These are phyloP conservation scores for Septoria petroselini DNA, from an alignment of 2,329 filamentous ascomycete species.

Conservation along the genomic window DNA sequence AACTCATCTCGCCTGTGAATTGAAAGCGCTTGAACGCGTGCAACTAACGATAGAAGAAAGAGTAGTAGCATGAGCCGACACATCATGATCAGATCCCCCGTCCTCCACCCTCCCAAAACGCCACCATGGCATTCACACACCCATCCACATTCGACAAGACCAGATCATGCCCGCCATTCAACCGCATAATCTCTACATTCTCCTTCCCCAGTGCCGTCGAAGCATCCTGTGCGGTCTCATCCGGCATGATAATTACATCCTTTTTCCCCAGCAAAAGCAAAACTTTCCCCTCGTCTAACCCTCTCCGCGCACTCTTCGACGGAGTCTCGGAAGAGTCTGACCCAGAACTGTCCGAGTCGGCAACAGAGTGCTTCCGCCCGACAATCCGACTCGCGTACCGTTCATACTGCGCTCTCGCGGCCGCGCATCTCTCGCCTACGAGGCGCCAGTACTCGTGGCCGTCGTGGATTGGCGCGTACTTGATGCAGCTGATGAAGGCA, in stretches of 20 bases:
- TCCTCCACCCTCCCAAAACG: slow-evolving; percentile 38
- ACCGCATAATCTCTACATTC: slow-evolving; percentile 56
- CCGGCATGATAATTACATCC: slow-evolving; percentile 65
- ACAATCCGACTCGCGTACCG: background rate
- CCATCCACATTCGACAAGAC: slow-evolving; percentile 60
- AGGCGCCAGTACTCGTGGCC: slow-evolving; percentile 61
- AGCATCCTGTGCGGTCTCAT: slow-evolving; percentile 63
- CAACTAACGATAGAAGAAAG: no score
- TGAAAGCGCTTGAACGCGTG: background rate
- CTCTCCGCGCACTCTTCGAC: slow-evolving; percentile 33
- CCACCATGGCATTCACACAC: slow-evolving; percentile 54
- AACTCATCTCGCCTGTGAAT: background rate
- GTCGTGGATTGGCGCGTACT: slow-evolving; percentile 65
- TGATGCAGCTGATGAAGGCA: slow-evolving; percentile 69
- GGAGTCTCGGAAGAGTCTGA: slow-evolving; percentile 13
- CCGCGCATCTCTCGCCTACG: slow-evolving; percentile 52
- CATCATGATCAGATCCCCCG: background rate
- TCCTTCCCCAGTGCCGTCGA: slow-evolving; percentile 53
- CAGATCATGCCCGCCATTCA: slow-evolving; percentile 68
- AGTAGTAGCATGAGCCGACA: no score
- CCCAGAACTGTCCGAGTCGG: background rate
- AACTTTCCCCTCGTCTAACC: slow-evolving; percentile 51
- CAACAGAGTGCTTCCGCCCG: slow-evolving; percentile 5
- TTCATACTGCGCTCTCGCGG: slow-evolving; percentile 35
- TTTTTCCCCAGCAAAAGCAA: slow-evolving; percentile 63